Percentiles rank a stretch among this genome's conserved stretches.
phyloP scores from a whole-genome alignment of 2,329 filamentous ascomycete genomes.

The Fusarium domesticum region DNA sequence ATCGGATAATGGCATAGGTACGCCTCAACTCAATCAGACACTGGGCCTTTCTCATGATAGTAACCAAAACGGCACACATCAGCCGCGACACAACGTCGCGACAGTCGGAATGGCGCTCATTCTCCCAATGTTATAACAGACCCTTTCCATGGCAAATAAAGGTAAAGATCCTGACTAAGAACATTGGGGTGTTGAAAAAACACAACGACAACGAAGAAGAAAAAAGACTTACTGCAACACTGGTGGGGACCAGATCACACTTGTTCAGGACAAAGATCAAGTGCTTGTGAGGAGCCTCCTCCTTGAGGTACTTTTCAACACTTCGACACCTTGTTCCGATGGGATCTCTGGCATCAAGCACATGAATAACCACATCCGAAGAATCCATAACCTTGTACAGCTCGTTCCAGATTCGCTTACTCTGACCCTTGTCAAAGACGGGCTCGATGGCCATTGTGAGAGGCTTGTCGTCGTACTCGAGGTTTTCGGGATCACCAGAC shows the following conservation, averaged over 20 bases:
- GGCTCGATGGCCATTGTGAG: constrained; percentile 68
- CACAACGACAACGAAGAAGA: constrained; percentile 19
- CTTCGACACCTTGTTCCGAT: constrained; percentile 80
- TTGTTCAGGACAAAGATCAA: constrained; percentile 52
- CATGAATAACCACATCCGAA: constrained; percentile 93
- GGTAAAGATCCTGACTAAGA: constrained; percentile 80
- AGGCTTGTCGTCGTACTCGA: constrained; percentile 41
- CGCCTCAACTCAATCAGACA: constrained; percentile 95
- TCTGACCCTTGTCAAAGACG: constrained; percentile 92
- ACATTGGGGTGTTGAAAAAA: constrained; percentile 55
- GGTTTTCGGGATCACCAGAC: constrained; percentile 54
- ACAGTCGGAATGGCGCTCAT: constrained; percentile 54
- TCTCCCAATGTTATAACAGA: constrained; percentile 99
- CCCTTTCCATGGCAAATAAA: constrained; percentile 70
- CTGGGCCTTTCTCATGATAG: constrained; percentile 73
- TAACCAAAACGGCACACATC: constrained; percentile 86
- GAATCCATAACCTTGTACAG: constrained; percentile 93
- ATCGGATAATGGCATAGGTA: constrained; percentile 55
- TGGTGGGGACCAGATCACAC: constrained; percentile 82
- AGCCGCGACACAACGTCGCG: constrained; percentile 46
- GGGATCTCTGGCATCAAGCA: constrained; percentile 85
- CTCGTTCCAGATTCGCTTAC: constrained; percentile 96
- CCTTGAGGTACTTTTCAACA: constrained; percentile 81
- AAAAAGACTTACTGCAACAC: constrained; percentile 79
- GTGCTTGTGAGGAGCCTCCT: constrained; percentile 95